Conservation (phyloP, 2,329 filamentous ascomycete species). For the Leptographium galeiforme region DNA sequence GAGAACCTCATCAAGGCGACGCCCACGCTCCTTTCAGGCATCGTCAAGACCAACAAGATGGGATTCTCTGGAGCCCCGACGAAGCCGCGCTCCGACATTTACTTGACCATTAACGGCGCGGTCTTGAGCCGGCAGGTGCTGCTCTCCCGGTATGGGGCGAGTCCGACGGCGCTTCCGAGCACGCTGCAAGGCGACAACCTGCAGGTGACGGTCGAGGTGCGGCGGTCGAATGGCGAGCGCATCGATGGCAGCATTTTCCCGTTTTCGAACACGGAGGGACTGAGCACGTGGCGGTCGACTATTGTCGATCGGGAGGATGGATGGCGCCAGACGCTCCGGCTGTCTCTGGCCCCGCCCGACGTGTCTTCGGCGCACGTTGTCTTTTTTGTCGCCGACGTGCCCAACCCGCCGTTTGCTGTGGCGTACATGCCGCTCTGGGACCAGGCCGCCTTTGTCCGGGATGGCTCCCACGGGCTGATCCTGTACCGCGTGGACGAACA, state of each 20-base stretch:
- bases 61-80: conserved; percentile 88
- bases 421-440: conserved; percentile 93
- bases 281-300: conserved; percentile 81
- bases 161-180: conserved; percentile 55
- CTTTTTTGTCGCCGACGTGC: conserved; percentile 77
- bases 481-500: conserved; percentile 88
- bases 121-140: conserved; percentile 64
- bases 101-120: conserved; percentile 71
- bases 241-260: conserved; percentile 81
- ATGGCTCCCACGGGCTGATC: conserved; percentile 68
- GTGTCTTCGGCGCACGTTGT: conserved; percentile 76
- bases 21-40: conserved; percentile 72
- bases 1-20: conserved; percentile 73
- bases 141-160: conserved; percentile 55
- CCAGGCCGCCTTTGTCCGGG: conserved; percentile 73
- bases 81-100: conserved; percentile 84
- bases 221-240: conserved; percentile 62
- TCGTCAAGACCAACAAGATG: conserved; percentile 73
- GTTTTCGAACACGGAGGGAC: conserved; percentile 63
- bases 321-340: conserved; percentile 80
- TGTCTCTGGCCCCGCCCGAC: conserved; percentile 65
- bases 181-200: conserved; percentile 57
- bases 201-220: conserved; percentile 80
- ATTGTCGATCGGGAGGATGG: conserved; percentile 64
- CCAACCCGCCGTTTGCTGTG: conserved; percentile 78